Conservation (phyloP, 306 rosid genomes). For the Oxytropis ochrocephala region DNA sequence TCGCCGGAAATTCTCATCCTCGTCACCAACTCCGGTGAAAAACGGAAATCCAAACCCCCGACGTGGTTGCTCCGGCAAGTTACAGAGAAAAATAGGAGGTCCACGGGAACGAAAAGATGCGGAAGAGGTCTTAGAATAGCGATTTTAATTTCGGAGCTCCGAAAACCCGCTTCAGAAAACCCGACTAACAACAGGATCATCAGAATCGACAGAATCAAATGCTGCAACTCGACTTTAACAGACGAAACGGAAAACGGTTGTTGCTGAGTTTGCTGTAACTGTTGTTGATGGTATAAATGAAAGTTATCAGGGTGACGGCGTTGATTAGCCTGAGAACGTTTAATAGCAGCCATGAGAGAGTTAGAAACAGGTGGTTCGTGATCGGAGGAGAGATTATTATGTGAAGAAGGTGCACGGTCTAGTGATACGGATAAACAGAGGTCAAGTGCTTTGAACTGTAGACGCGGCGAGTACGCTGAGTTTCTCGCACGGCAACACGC, state of each 20-base stretch:
- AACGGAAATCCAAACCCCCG: constrained; percentile 45
- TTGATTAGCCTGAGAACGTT: constrained; percentile 95
- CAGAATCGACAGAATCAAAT: constrained; percentile 75
- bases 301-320: constrained; percentile 82
- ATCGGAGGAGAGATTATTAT: constrained; percentile 39
- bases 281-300: constrained; percentile 52
- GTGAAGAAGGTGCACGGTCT: constrained; percentile 70
- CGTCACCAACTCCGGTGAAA: constrained; percentile 28
- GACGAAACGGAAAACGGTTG: constrained; percentile 59
- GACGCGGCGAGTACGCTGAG: constrained; percentile 76
- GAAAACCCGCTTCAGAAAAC: constrained; percentile 93
- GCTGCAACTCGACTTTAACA: constrained; percentile 85
- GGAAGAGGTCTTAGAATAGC: constrained; percentile 74
- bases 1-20: constrained; percentile 43
- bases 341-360: constrained; percentile 96
- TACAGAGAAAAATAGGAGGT: constrained; percentile 65
- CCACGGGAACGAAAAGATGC: constrained; percentile 58
- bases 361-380: constrained; percentile 92
- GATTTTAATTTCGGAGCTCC: constrained; percentile 88
- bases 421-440: constrained; percentile 79
- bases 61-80: constrained; percentile 42
- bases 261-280: constrained; percentile 32
- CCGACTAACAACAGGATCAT: constrained; percentile 94
- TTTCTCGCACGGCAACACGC: constrained; percentile 80
- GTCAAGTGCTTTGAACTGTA: constrained; percentile 87